phyloP scores from a whole-genome alignment of 1,284 basidiomycete genomes.

The Schizophyllum amplum region DNA sequence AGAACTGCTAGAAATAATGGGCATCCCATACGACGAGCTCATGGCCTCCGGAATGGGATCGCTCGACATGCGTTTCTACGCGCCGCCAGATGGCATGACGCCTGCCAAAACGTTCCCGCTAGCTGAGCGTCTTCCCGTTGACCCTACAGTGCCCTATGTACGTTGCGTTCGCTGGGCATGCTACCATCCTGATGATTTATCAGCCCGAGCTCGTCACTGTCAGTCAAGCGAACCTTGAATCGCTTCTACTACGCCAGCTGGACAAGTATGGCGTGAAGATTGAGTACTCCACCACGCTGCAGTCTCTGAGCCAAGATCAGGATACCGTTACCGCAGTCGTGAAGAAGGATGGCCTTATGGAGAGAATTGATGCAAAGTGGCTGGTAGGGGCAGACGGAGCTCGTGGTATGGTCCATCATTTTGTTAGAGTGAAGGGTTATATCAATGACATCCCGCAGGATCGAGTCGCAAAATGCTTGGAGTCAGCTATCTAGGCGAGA shows the following conservation, averaged over 20 bases:
- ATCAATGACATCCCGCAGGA: neutral
- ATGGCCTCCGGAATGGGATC: neutral
- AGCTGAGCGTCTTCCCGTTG: neutral
- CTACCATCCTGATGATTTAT: neutral
- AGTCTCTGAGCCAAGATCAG: conserved; percentile 3
- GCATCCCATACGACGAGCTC: neutral
- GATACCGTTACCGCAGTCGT: conserved; percentile 1
- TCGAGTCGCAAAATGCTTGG: neutral
- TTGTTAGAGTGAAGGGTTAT: too few relatives aligned
- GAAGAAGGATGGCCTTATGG: neutral
- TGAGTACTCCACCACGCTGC: conserved; percentile 5
- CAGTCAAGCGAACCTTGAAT: conserved; percentile 6
- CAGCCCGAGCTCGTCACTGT: conserved; percentile 1
- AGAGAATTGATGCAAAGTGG: conserved; percentile 1
- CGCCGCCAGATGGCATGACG: neutral
- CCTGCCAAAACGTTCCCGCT: neutral
- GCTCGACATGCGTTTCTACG: neutral
- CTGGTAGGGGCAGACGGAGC: conserved; percentile 8
- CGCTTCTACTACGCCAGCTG: conserved; percentile 3
- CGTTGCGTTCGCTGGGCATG: neutral
- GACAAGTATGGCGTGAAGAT: neutral
- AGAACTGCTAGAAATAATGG: neutral
- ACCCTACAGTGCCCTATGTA: neutral
- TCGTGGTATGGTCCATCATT: neutral
- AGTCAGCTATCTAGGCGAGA: conserved; percentile 8